phyloP scores from a whole-genome alignment of 1,284 basidiomycete genomes.

The Ganoderma boninense region DNA sequence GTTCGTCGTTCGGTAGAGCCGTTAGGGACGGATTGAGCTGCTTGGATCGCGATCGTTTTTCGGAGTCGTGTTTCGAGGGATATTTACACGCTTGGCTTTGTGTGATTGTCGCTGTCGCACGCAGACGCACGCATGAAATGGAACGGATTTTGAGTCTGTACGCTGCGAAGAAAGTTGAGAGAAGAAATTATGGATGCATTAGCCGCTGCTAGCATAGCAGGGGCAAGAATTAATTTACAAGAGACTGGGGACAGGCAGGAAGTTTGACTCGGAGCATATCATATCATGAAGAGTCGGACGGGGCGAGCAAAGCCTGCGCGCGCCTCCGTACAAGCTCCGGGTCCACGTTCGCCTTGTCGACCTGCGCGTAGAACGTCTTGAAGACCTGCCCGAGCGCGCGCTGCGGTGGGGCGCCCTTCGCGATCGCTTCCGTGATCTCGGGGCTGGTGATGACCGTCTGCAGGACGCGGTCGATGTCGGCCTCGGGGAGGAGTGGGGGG shows the following conservation, averaged over 20 bases:
- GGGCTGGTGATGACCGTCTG: constrained; percentile 47
- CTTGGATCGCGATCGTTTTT: neutral
- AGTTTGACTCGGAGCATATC: too few relatives aligned
- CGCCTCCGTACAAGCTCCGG: constrained; percentile 62
- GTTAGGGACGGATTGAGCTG: neutral
- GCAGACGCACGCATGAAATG: neutral
- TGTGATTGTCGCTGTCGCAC: constrained; percentile 4
- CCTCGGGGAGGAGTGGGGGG: constrained; percentile 63
- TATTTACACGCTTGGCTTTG: neutral
- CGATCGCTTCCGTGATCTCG: constrained; percentile 34
- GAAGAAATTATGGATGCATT: too few relatives aligned
- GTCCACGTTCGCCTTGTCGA: constrained; percentile 69
- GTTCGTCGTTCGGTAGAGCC: neutral
- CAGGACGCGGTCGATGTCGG: constrained; percentile 62
- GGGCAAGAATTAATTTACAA: too few relatives aligned
- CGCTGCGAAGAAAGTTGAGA: too few relatives aligned
- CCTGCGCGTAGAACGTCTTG: constrained; percentile 66
- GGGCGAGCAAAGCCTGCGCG: constrained; percentile 51
- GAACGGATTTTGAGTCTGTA: neutral
- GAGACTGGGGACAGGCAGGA: too few relatives aligned
- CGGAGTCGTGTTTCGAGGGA: neutral
- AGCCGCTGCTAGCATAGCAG: too few relatives aligned
- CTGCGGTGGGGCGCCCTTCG: constrained; percentile 37
- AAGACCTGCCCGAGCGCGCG: constrained; percentile 58
- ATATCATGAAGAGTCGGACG: too few relatives aligned